Conservation (phyloP, 2,329 filamentous ascomycete genomes). For the Exophiala mesophila region DNA sequence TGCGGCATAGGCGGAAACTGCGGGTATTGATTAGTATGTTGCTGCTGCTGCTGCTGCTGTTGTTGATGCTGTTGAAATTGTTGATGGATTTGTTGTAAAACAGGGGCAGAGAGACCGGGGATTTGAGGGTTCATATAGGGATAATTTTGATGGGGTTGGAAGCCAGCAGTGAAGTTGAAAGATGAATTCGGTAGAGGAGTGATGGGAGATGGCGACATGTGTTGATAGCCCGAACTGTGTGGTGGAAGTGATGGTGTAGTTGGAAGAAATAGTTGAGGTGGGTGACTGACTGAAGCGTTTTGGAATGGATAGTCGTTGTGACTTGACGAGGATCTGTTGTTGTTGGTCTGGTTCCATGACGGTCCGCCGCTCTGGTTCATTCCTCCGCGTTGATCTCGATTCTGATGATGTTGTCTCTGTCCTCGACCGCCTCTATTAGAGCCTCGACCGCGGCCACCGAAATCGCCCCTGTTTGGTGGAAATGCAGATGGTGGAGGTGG, state of each 20-base stretch:
- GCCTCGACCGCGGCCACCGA: constrained; percentile 39
- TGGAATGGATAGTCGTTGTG: constrained; percentile 7
- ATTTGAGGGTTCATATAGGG: constrained; percentile 1
- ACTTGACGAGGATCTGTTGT: constrained; percentile 3
- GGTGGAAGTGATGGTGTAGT: constrained; percentile 19
- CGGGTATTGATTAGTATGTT: no score
- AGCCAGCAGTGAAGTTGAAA: constrained; percentile 16
- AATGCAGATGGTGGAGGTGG: constrained; percentile 10
- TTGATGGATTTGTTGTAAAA: constrained; percentile 3
- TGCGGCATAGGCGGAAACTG: no score
- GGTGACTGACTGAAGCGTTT: constrained; percentile 1
- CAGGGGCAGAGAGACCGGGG: constrained; percentile 5
- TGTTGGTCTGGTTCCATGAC: constrained; percentile 3
- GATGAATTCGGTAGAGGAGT: constrained; percentile 22
- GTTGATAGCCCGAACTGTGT: constrained; percentile 15
- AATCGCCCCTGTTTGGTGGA: constrained; percentile 30
- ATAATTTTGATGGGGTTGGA: constrained; percentile 1
- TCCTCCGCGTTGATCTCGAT: constrained; percentile 31
- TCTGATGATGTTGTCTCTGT: constrained; percentile 15
- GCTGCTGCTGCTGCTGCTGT: constrained; percentile 33
- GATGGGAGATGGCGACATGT: constrained; percentile 24
- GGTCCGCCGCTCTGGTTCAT: constrained; percentile 23
- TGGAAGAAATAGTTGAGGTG: constrained; percentile 17
- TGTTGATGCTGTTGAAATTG: constrained; percentile 26
- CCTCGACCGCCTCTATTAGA: constrained; percentile 29